phyloP scores from a whole-genome alignment of 371 early-diverging fungal species.

The Lichtheimia hyalospora region DNA sequence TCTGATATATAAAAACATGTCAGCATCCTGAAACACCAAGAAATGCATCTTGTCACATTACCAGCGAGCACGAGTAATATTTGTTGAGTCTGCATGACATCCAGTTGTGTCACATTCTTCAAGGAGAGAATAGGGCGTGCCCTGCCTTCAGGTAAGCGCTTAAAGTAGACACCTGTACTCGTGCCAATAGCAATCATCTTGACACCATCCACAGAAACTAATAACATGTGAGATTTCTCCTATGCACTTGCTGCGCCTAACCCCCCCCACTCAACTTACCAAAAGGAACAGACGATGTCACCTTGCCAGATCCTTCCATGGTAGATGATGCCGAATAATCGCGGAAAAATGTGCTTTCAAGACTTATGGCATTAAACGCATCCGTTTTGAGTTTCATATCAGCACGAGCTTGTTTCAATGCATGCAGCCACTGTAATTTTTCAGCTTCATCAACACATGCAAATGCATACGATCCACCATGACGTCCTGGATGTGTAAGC shows the following conservation, averaged over 20 bases:
- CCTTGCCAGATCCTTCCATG: slow-evolving; percentile 25
- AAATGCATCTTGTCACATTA: background rate
- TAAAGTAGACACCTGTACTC: slow-evolving; percentile 68
- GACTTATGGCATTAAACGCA: slow-evolving; percentile 53
- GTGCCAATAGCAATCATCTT: slow-evolving; percentile 63
- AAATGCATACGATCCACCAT: slow-evolving; percentile 15
- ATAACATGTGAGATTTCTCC: background rate
- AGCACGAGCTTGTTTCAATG: slow-evolving; percentile 67
- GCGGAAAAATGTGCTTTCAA: slow-evolving; percentile 14
- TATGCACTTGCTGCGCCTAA: no score
- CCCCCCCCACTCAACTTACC: slow-evolving; percentile 11
- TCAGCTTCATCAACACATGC: slow-evolving; percentile 45
- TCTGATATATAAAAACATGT: slow-evolving; percentile 28
- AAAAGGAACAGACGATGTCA: slow-evolving; percentile 64
- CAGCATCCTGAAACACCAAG: background rate
- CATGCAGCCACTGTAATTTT: slow-evolving; percentile 73
- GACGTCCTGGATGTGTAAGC: slow-evolving; percentile 17
- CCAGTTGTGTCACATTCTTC: slow-evolving; percentile 21
- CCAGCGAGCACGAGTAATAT: slow-evolving; percentile 24
- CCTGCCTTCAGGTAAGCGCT: slow-evolving; percentile 5
- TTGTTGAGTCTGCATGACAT: slow-evolving; percentile 19
- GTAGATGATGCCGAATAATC: background rate
- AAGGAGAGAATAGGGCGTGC: slow-evolving; percentile 10
- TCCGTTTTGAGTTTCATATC: slow-evolving; percentile 24
- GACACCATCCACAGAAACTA: slow-evolving; percentile 5